Percentiles rank a stretch among this genome's conserved stretches.
These are phyloP conservation scores for Grigorovia jiainica DNA, from an alignment of 805 yeast species.

Conservation along the genomic window DNA sequence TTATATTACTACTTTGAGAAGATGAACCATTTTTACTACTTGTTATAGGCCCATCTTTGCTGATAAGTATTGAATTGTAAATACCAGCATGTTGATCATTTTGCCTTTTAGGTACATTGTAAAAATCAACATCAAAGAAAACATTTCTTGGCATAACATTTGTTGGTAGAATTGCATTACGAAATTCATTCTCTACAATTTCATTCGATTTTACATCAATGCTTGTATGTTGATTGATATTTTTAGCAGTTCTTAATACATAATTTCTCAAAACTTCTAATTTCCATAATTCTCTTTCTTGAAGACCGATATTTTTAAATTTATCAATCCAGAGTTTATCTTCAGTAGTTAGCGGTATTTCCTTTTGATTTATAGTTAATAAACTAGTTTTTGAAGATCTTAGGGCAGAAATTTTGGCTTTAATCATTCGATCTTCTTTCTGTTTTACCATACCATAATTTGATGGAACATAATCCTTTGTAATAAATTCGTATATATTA, in stretches of 20 bases:
- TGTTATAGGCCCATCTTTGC: neutral
- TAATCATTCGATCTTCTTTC: slow-evolving; percentile 11
- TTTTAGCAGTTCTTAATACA: slow-evolving; percentile 46
- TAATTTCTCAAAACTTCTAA: slow-evolving; percentile 61
- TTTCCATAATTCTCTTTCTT: slow-evolving; percentile 74
- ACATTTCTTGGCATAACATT: slow-evolving; percentile 41
- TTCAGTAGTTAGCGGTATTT: slow-evolving; percentile 48
- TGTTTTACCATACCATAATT: slow-evolving; percentile 20
- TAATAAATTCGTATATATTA: slow-evolving; percentile 19
- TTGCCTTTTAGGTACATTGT: slow-evolving; percentile 2
- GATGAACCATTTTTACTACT: neutral
- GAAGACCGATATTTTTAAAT: slow-evolving; percentile 62
- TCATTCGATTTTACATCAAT: slow-evolving; percentile 7
- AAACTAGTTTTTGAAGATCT: slow-evolving; percentile 12
- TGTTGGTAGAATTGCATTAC: slow-evolving; percentile 13
- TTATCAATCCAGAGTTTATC: slow-evolving; percentile 69
- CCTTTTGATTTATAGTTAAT: slow-evolving; percentile 33
- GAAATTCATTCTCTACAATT: slow-evolving; percentile 15
- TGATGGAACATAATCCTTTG: slow-evolving; percentile 20
- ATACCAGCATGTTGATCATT: neutral
- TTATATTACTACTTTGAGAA: neutral
- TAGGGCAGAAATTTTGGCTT: slow-evolving; percentile 7
- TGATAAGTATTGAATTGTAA: neutral
- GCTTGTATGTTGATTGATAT: slow-evolving; percentile 10
- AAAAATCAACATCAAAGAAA: slow-evolving; percentile 36